phyloP scores from a whole-genome alignment of 495 filamentous ascomycete species.

The Penicillium crystallinum region DNA sequence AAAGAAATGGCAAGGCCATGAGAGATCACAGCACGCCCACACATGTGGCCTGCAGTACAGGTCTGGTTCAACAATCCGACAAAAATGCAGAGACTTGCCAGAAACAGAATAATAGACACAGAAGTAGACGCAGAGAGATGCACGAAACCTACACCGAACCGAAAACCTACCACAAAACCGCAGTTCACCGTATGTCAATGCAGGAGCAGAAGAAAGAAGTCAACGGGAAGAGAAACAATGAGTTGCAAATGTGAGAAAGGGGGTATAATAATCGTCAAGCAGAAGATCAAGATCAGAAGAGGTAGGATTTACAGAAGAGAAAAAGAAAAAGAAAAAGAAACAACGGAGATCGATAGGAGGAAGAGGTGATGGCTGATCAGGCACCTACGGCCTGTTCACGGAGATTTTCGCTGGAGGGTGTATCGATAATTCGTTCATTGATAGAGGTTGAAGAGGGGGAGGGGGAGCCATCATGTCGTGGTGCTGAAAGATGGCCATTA shows the following conservation, averaged over 20 bases:
- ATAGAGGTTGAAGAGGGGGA: slow-evolving; percentile 19
- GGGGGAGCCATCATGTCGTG: slow-evolving; percentile 9
- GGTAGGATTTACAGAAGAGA: slow-evolving; percentile 20
- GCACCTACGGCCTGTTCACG: slow-evolving; percentile 31
- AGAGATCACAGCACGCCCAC: not conserved
- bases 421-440: slow-evolving; percentile 15
- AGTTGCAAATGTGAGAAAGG: slow-evolving; percentile 1
- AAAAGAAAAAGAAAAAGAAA: not conserved
- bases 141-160: slow-evolving; percentile 2
- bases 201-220: slow-evolving; percentile 10
- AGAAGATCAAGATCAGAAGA: slow-evolving; percentile 17
- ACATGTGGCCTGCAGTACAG: not conserved
- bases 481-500: slow-evolving; percentile 12
- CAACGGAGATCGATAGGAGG: not conserved
- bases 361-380: slow-evolving; percentile 5
- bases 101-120: not conserved
- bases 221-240: slow-evolving; percentile 1
- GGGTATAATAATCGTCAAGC: slow-evolving; percentile 29
- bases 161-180: slow-evolving; percentile 3
- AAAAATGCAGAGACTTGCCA: not conserved
- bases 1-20: not conserved
- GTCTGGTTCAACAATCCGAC: not conserved
- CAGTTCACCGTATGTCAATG: slow-evolving; percentile 7
- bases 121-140: not conserved
- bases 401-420: slow-evolving; percentile 24